phyloP scores from a whole-genome alignment of 1,284 basidiomycete species.

The Termitomyces sp. region DNA sequence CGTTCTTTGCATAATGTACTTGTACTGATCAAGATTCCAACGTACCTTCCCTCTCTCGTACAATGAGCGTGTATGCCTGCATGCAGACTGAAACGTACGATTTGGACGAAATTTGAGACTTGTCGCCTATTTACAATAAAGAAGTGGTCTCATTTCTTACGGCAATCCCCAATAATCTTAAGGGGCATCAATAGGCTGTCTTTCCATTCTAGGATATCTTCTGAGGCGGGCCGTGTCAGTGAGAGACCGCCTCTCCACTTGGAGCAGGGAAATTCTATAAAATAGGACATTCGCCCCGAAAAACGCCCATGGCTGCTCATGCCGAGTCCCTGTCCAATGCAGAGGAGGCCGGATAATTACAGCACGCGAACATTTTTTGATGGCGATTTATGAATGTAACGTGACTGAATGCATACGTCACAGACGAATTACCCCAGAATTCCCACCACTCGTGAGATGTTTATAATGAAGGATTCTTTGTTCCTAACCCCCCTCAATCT shows the following conservation, averaged over 20 bases:
- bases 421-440: conserved; percentile 15
- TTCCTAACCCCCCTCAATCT: background rate
- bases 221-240: background rate
- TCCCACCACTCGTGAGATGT: conserved; percentile 13
- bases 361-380: background rate
- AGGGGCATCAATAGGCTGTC: background rate
- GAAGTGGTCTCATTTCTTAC: conserved; percentile 4
- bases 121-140: background rate
- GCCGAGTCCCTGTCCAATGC: too few species aligned
- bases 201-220: background rate
- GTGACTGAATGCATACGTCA: conserved; percentile 13
- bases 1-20: background rate
- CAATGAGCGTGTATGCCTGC: background rate
- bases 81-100: background rate
- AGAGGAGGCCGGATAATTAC: background rate
- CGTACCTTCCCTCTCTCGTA: background rate
- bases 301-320: background rate
- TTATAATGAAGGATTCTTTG: background rate
- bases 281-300: background rate
- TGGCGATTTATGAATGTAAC: conserved; percentile 6
- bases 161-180: background rate
- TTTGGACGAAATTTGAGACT: background rate
- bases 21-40: background rate
- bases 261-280: background rate
- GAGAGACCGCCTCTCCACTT: background rate